phyloP scores from a whole-genome alignment of 495 filamentous ascomycete species.

The Daldinia loculata region DNA sequence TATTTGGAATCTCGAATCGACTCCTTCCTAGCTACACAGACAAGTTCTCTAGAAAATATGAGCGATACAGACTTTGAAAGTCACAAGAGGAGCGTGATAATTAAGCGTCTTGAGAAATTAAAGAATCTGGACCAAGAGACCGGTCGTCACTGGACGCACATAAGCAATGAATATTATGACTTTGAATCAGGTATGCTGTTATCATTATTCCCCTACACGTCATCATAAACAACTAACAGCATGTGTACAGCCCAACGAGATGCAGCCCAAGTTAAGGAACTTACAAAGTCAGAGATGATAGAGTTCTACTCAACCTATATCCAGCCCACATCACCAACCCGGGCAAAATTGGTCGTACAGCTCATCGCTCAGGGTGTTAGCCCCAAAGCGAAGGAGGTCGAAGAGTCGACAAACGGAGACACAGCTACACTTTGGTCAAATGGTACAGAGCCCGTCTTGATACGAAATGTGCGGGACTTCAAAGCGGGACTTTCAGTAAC shows the following conservation, averaged over 20 bases:
- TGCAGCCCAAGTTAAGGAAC: slow-evolving; percentile 72
- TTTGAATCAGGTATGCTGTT: slow-evolving; percentile 78
- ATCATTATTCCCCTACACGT: not conserved
- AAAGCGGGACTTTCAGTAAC: slow-evolving; percentile 76
- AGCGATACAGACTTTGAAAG: slow-evolving; percentile 84
- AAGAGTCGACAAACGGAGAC: slow-evolving; percentile 52
- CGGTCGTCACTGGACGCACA: slow-evolving; percentile 81
- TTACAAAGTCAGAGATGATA: slow-evolving; percentile 81
- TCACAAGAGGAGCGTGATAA: slow-evolving; percentile 89
- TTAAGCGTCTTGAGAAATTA: slow-evolving; percentile 86
- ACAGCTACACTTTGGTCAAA: slow-evolving; percentile 46
- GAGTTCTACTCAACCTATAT: slow-evolving; percentile 83
- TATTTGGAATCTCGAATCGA: slow-evolving; percentile 92
- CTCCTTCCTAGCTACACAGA: slow-evolving; percentile 75
- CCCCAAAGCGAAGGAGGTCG: slow-evolving; percentile 49
- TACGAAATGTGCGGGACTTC: slow-evolving; percentile 79
- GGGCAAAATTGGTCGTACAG: slow-evolving; percentile 85
- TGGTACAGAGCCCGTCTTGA: slow-evolving; percentile 58
- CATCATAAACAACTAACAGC: slow-evolving; percentile 13
- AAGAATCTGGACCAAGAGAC: slow-evolving; percentile 92
- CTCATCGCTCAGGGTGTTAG: slow-evolving; percentile 74
- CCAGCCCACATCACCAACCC: slow-evolving; percentile 71
- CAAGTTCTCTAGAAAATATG: slow-evolving; percentile 75
- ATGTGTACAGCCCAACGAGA: slow-evolving; percentile 70
- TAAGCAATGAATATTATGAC: slow-evolving; percentile 86